Conservation (phyloP, 768 basidiomycete genomes). For the Botryobasidium botryosum region DNA sequence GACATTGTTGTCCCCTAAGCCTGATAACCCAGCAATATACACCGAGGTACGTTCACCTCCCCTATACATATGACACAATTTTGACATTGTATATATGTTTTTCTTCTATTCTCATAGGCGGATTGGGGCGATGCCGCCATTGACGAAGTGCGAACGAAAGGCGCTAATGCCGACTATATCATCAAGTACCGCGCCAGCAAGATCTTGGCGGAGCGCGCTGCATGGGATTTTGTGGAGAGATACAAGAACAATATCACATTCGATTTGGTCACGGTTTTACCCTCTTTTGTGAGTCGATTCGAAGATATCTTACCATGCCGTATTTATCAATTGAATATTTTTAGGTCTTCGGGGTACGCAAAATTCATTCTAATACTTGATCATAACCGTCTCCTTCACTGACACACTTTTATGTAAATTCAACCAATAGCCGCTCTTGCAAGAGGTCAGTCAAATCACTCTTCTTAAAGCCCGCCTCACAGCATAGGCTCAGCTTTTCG, state of each 20-base stretch:
- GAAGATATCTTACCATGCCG: too few species aligned
- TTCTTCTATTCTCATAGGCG: too few species aligned
- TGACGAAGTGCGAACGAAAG: slow-evolving; percentile 13
- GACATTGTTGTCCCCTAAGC: slow-evolving; percentile 16
- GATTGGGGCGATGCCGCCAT: slow-evolving; percentile 17
- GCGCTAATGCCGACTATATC: slow-evolving; percentile 10
- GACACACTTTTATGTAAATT: too few species aligned
- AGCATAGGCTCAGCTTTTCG: too few species aligned
- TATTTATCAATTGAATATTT: too few species aligned
- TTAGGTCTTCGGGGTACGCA: too few species aligned
- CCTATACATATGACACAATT: background rate
- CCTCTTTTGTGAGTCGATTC: slow-evolving; percentile 3
- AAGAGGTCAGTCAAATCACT: too few species aligned
- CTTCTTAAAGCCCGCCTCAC: too few species aligned
- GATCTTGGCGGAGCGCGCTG: slow-evolving; percentile 19
- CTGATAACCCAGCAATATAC: slow-evolving; percentile 8
- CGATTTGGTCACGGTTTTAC: slow-evolving; percentile 13
- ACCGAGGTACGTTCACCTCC: slow-evolving; percentile 10
- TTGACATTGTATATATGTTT: background rate
- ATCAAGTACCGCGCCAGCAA: slow-evolving; percentile 17
- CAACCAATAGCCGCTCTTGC: too few species aligned
- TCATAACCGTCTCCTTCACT: too few species aligned
- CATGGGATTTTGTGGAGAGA: slow-evolving; percentile 17
- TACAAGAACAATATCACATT: slow-evolving; percentile 13
- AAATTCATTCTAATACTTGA: too few species aligned